Conservation (phyloP, 495 filamentous ascomycete species). For the Hypoxylon lienhwacheense region DNA sequence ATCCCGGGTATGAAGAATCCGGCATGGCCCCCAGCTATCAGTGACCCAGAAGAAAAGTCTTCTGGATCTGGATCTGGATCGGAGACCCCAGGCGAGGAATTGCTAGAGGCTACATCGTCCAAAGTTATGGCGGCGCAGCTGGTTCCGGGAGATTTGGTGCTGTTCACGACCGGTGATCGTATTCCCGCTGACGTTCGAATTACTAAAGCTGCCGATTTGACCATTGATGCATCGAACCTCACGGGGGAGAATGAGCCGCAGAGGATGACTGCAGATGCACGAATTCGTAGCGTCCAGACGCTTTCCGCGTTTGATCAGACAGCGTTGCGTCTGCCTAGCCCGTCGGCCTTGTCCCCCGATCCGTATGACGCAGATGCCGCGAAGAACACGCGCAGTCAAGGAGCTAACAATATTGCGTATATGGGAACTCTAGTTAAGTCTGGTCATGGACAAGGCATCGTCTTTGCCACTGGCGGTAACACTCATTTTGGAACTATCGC, state of each 20-base stretch:
- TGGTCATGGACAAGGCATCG: constrained; percentile 93
- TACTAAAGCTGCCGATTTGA: constrained; percentile 80
- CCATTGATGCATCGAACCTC: constrained; percentile 95
- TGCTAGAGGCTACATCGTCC: constrained; percentile 69
- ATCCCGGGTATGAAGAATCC: constrained; percentile 37
- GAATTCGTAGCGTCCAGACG: constrained; percentile 55
- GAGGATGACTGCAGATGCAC: constrained; percentile 70
- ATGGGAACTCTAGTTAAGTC: constrained; percentile 97
- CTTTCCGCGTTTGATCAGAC: constrained; percentile 27
- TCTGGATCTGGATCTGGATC: constrained; percentile 37
- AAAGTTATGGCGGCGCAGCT: constrained; percentile 85
- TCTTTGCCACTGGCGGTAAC: constrained; percentile 87
- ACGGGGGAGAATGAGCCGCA: constrained; percentile 97
- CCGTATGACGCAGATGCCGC: constrained; percentile 31
- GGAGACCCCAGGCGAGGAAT: constrained; percentile 50
- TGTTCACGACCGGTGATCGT: constrained; percentile 93
- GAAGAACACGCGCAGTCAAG: constrained; percentile 38
- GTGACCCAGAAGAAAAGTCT: constrained; percentile 36
- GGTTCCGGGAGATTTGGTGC: constrained; percentile 87
- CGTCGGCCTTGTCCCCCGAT: constrained; percentile 38
- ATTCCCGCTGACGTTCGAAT: constrained; percentile 97
- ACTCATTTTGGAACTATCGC: constrained; percentile 98
- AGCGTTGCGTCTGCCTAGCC: constrained; percentile 42
- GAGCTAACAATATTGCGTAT: constrained; percentile 79
- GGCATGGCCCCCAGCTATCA: constrained; percentile 49